Evolutionary conservation across 257 asterid species (phyloP).

Genomic region (Gynochthodes officinalis): DNA sequence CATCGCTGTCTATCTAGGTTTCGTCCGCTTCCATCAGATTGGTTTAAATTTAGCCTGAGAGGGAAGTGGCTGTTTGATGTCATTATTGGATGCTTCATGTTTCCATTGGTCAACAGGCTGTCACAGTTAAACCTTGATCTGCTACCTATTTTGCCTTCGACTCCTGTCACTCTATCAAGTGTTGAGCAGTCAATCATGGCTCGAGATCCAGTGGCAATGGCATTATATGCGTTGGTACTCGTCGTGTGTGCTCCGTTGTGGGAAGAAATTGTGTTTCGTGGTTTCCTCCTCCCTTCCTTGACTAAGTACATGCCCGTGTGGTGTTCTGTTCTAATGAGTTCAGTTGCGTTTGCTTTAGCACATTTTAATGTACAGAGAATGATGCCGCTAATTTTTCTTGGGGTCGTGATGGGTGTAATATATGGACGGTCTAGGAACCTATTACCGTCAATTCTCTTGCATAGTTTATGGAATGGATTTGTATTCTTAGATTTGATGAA

Average conservation of each 20-base stretch:
- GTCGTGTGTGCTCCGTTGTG: slow-evolving; percentile 93
- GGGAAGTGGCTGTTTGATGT: slow-evolving; percentile 82
- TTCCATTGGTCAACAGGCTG: slow-evolving; percentile 84
- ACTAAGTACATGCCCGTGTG: slow-evolving; percentile 96
- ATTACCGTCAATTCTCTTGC: slow-evolving; percentile 79
- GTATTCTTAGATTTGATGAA: slow-evolving; percentile 93
- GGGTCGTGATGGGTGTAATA: slow-evolving; percentile 90
- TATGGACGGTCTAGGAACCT: slow-evolving; percentile 86
- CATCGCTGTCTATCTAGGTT: slow-evolving; percentile 67
- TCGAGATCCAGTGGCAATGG: slow-evolving; percentile 91
- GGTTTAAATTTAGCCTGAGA: slow-evolving; percentile 79
- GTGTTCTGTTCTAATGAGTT: slow-evolving; percentile 80
- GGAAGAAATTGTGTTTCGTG: slow-evolving; percentile 95
- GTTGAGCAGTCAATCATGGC: slow-evolving; percentile 91
- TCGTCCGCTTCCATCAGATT: slow-evolving; percentile 78
- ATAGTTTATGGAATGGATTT: slow-evolving; percentile 93
- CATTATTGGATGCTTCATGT: slow-evolving; percentile 74
- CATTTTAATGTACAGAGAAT: slow-evolving; percentile 95
- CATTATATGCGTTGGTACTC: slow-evolving; percentile 69
- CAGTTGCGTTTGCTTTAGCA: slow-evolving; percentile 84
- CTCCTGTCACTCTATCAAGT: slow-evolving; percentile 75
- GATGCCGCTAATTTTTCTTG: slow-evolving; percentile 83
- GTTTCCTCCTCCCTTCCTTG: slow-evolving; percentile 89
- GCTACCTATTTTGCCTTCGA: slow-evolving; percentile 69
- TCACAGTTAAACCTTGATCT: slow-evolving; percentile 81